Base-by-base conservation (phyloP, 2,329 filamentous ascomycete genomes). In the Madurella mycetomatis region DNA sequence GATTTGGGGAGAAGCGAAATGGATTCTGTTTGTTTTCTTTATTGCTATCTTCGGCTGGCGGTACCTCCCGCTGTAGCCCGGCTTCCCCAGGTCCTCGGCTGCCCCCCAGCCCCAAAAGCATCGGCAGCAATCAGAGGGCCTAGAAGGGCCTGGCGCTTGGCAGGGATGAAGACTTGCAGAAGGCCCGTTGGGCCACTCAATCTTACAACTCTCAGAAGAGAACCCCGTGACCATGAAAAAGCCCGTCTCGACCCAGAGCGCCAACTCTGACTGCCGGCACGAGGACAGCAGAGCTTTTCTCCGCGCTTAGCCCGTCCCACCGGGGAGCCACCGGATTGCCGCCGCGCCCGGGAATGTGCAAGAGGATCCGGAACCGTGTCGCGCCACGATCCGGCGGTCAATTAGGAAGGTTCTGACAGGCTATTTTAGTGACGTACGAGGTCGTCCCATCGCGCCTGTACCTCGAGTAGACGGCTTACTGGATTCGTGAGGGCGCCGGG, bases 201-300 rank as follows among this genome's bases (percentile, higher is more conserved):
- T 43, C 32, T 41, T 43, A 58, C 50, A 54, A 47, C 53, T 53
- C 52, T 43, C 25, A 25, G 25, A 25, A 32, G 25, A 43, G 40
- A 54, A 51, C 56, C 61, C 52, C 61, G 58, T 60, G 58, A 60
- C 58, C 56, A 52, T 19, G 34, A 19, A 41, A 18, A 30, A 42
- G 45, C 37, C 51, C n/a, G n/a, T 37, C 32, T 44, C 47, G 15
- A 25, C 19, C 37, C 41, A 25, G 41, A 34, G 18, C 41, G 30
- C 17, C 31, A 41, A 53, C 41, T n/a, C 45, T 56, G 42, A 30
- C 40, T 42, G 43, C 31, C 54, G 46, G 56, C 60, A 62, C 62
- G 62, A 64, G 62, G 62, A 62, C 62, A 61, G 32, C 59, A 62
- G 59, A 62, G 51, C 43, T 53, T 62, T 49, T 42, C 42, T 19